Evolutionary conservation across 148 eudicot species (phyloP), one percentile per base, ranked within the genome.

Genomic region (Nepenthes mirabilis): DNA sequence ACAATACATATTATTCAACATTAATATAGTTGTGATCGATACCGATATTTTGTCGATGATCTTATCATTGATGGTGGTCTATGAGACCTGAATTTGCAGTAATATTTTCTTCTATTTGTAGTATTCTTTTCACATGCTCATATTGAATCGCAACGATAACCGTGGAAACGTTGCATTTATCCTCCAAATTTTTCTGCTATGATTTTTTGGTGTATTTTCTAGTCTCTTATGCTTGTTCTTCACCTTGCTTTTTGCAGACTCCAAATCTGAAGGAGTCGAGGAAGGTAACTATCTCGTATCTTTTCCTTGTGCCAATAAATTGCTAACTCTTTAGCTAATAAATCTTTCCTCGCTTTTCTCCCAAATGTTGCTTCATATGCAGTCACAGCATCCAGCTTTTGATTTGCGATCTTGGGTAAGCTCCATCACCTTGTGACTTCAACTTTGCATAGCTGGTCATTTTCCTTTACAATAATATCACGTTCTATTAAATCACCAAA

Each of bases 391-490:
- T 8, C 3, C 74, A 62, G 32, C 43, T 14, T 59, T 78, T 49
- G 85, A 80, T 65, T 37, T 57, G 55, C 78, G 89, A 56, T 51
- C 67, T 14, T 80, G 72, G 81, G 89, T 83, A 67, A 75, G 77
- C 62, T 11, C 13, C 47, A 12, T n/a, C 52, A 33, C 23, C 23
- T 23, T 23, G 23, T 23, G 23, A 23, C 23, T 23, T 23, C 23
- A 23, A 23, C 23, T 49, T 5, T 49, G 13, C 52, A 5, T 49
- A 5, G 14, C 11, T 2, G 11, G 13, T 11, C 13, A 49, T 23
- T 23, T 23, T 23, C 23, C 23, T 23, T 23, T 23, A 23, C 23
- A 23, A 23, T 23, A 23, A 23, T 23, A 23, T 23, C 23, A 23
- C 23, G 23, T 23, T 23, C 23, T 23, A 23, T 23, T 23, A 23